A percentile compares a stretch with the other conserved stretches of the same genome.
Conservation (phyloP, 2,329 filamentous ascomycete species). For the Xylariaceae sp. region DNA sequence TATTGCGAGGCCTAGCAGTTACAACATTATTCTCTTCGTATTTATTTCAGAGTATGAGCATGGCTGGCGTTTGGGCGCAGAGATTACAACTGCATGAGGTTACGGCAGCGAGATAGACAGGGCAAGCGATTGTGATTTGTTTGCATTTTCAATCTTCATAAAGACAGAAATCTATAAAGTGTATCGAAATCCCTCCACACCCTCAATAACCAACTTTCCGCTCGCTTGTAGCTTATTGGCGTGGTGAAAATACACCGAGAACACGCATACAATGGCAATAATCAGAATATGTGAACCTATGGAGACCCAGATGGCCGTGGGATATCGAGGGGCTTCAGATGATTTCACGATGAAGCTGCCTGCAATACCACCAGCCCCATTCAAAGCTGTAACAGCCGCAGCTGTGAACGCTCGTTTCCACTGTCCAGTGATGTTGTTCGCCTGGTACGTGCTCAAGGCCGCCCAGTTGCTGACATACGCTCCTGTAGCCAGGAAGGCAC, state of each 20-base stretch:
- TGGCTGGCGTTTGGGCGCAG: too few species aligned
- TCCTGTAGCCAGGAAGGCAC: slow-evolving; percentile 62
- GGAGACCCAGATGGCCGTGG: slow-evolving; percentile 64
- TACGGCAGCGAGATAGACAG: too few species aligned
- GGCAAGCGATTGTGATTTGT: too few species aligned
- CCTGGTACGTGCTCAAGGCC: slow-evolving; percentile 58
- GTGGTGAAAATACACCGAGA: slow-evolving; percentile 50
- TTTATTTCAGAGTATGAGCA: too few species aligned
- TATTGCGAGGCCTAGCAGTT: too few species aligned
- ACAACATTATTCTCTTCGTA: too few species aligned
- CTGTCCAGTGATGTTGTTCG: slow-evolving; percentile 60
- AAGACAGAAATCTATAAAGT: slow-evolving; percentile 19
- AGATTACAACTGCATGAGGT: too few species aligned
- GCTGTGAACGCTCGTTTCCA: slow-evolving; percentile 63
- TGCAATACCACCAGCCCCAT: slow-evolving; percentile 61
- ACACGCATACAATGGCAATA: slow-evolving; percentile 47
- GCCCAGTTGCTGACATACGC: slow-evolving; percentile 69
- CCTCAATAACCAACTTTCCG: slow-evolving; percentile 48
- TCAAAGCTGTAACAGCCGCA: slow-evolving; percentile 56
- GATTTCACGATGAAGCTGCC: slow-evolving; percentile 63
- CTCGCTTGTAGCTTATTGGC: slow-evolving; percentile 46
- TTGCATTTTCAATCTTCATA: too few species aligned
- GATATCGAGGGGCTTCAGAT: slow-evolving; percentile 58
- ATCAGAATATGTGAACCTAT: slow-evolving; percentile 62
- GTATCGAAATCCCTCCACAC: slow-evolving; percentile 32